Evolutionary conservation across 116 monocot genomes (phyloP).

Genomic region (Iris pallida): DNA sequence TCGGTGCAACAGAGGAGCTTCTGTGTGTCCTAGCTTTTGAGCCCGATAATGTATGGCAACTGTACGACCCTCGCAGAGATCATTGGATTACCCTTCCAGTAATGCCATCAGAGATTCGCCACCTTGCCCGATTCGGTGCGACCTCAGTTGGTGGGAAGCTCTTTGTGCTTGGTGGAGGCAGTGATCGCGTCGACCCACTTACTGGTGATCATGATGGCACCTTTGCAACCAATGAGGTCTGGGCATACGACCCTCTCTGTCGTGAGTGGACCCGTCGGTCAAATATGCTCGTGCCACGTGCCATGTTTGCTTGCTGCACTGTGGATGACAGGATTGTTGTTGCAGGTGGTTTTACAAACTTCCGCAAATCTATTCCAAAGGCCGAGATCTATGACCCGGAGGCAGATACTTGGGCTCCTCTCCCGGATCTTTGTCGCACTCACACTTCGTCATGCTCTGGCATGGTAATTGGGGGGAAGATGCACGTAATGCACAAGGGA

Average conservation of each 20-base stretch:
- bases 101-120: conserved; percentile 78
- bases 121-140: conserved; percentile 87
- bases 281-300: conserved; percentile 75
- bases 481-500: conserved; percentile 96
- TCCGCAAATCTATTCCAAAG: conserved; percentile 71
- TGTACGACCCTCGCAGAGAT: conserved; percentile 76
- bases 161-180: conserved; percentile 92
- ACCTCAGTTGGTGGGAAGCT: conserved; percentile 79
- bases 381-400: conserved; percentile 89
- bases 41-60: conserved; percentile 89
- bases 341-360: conserved; percentile 93
- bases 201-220: conserved; percentile 92
- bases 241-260: conserved; percentile 72
- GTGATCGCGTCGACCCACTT: conserved; percentile 76
- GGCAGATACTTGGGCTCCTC: conserved; percentile 57
- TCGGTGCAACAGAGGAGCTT: conserved; percentile 61
- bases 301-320: conserved; percentile 93
- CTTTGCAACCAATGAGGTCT: conserved; percentile 92
- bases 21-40: conserved; percentile 90
- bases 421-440: conserved; percentile 72
- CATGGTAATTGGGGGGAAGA: conserved; percentile 63
- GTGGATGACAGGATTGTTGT: conserved; percentile 78
- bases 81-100: conserved; percentile 85
- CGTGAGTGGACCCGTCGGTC: conserved; percentile 51
- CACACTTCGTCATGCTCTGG: conserved; percentile 87